Percentiles rank a stretch among this genome's conserved stretches.
Conservation (phyloP, 371 early-diverging fungal genomes). For the Lichtheimia hyalospora region DNA sequence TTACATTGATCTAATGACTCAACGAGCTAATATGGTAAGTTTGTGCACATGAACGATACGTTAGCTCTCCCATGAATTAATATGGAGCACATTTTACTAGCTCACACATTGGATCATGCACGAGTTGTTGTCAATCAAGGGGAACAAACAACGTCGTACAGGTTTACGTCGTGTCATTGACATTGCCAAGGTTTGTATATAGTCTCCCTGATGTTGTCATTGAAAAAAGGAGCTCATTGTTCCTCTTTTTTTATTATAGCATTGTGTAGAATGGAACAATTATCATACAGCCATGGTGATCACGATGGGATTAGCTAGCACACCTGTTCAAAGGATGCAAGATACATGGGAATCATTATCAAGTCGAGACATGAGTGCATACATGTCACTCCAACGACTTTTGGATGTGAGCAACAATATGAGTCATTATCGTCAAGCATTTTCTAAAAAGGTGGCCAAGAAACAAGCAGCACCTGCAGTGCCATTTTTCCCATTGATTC, state of each 20-base stretch:
- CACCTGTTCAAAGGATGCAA: constrained; percentile 20
- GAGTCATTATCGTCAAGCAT: constrained; percentile 39
- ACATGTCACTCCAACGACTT: constrained; percentile 23
- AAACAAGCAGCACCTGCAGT: constrained; percentile 34
- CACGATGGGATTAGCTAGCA: constrained; percentile 32
- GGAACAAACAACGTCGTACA: constrained; percentile 20
- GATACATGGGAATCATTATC: constrained; percentile 29
- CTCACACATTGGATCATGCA: constrained; percentile 36
- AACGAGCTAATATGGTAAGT: constrained; percentile 38
- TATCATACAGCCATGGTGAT: constrained; percentile 48
- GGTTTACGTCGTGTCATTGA: constrained; percentile 39
- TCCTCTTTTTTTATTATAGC: constrained; percentile 16
- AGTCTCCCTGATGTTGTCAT: neutral
- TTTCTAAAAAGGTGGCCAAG: constrained; percentile 24
- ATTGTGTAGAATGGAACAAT: constrained; percentile 43
- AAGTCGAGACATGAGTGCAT: constrained; percentile 24
- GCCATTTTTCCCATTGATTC: constrained; percentile 43
- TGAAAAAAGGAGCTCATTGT: neutral
- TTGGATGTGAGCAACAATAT: constrained; percentile 43
- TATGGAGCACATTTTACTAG: neutral
- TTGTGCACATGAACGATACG: neutral
- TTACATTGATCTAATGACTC: constrained; percentile 37
- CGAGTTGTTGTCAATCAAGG: constrained; percentile 19
- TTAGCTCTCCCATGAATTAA: too few relatives aligned
- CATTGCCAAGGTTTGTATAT: constrained; percentile 32